Conservation (phyloP, 768 basidiomycete genomes). For the Tricholoma matsutake region DNA sequence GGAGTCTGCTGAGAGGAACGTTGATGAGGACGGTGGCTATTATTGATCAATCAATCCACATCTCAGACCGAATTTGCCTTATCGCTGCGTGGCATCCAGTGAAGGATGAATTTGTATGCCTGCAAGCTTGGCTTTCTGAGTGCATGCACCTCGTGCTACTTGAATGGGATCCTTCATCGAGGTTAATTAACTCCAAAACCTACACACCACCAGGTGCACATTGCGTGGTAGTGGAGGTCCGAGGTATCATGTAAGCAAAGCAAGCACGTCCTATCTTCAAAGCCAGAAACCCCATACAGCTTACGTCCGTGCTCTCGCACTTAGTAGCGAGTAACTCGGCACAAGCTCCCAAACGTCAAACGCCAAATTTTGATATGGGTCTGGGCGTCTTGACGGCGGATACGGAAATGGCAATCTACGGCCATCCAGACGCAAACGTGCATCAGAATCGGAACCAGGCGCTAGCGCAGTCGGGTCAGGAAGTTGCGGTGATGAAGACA, state of each 20-base stretch:
- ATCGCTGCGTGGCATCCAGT: no score
- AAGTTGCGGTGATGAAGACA: slow-evolving; percentile 21
- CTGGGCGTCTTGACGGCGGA: neutral
- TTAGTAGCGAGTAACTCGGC: neutral
- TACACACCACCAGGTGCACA: no score
- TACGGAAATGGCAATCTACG: neutral
- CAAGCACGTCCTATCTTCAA: neutral
- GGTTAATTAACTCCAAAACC: no score
- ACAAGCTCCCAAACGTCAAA: slow-evolving; percentile 3
- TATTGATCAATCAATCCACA: neutral
- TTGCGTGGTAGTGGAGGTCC: neutral
- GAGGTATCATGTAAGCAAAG: neutral
- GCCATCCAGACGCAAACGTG: neutral
- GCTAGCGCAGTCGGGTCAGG: slow-evolving; percentile 2
- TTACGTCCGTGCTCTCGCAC: neutral
- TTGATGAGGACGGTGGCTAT: neutral
- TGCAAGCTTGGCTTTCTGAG: no score
- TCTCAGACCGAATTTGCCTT: neutral
- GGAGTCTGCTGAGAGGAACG: neutral
- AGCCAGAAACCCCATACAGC: neutral
- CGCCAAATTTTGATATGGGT: neutral
- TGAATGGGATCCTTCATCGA: neutral
- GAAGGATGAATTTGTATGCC: no score
- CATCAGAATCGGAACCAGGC: neutral
- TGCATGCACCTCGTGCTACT: no score